Conservation (phyloP, 1,139 yeast genomes). For the Suhomyces anneliseae region DNA sequence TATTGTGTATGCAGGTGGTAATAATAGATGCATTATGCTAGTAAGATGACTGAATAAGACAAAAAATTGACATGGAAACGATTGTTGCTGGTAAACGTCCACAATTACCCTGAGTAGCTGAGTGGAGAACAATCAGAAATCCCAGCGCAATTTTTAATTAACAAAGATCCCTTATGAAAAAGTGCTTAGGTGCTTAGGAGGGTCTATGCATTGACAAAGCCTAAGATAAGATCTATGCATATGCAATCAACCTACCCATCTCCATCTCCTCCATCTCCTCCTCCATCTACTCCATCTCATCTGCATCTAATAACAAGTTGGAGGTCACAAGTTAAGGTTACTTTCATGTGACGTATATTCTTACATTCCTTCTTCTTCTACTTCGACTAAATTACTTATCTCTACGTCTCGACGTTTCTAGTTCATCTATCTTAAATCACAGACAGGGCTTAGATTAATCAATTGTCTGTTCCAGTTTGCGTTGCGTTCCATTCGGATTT, state of each 20-base stretch:
- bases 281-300: background rate
- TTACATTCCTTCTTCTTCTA: no score
- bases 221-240: background rate
- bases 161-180: background rate
- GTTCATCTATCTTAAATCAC: no score
- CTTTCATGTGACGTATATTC: no score
- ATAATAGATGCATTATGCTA: background rate
- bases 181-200: background rate
- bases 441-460: no score
- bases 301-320: no score
- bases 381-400: no score
- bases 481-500: background rate
- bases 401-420: no score
- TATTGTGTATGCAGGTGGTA: slow-evolving; percentile 8
- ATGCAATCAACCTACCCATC: background rate
- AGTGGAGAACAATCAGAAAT: background rate
- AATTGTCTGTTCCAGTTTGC: no score
- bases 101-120: background rate
- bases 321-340: no score
- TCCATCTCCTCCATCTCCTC: background rate
- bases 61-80: slow-evolving; percentile 8
- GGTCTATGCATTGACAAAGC: background rate
- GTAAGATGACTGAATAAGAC: background rate
- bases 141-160: background rate
- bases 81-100: background rate